Base-by-base conservation (phyloP, 495 filamentous ascomycete species). In the Elasticomyces elasticus region DNA sequence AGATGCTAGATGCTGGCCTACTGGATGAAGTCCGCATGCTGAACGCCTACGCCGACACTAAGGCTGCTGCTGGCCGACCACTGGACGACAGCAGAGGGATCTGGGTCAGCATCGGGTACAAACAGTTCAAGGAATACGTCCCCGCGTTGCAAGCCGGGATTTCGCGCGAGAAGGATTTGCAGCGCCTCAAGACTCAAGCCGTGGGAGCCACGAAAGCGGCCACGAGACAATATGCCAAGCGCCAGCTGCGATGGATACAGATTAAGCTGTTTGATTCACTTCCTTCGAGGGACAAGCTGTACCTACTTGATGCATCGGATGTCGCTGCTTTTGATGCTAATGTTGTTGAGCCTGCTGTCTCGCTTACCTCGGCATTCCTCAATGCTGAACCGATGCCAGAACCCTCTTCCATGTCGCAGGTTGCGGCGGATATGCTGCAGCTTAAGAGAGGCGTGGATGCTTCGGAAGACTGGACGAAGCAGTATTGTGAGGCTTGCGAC, bases 91-190 rank as follows among this genome's bases (percentile, higher is more conserved):
- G 78, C 0, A 78, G 81, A 26, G 94, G 94, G 2, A 92, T 97
- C 13, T 97, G 89, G 88, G 82, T 92, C 47, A 91, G 89, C 11
- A 97, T 99, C 60, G 94, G 94, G 0, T 95, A 87, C 67, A 94
- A 92, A 62, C 88, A 99, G 66, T 80, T 95, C 65, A 74, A 84
- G 47, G 74, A 77, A 0, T 95, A 86, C 56, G 71, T 90, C 20
- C 54, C 71, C 2, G 78, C 80, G 6, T 56, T 80, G 24, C 58
- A 69, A 37, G 55, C 71, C 10, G 70, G 60, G 1, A 56, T 62
- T 0, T 44, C 50, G 1, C 67, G 64, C 24, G 62, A 68, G 23
- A 58, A 68, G 37, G 71, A 80, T 24, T 60, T 80, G 0, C 65
- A 73, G 48, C 56, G 58, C 0, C 54, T 80, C 0, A 75, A 67